Percentiles rank a stretch among this genome's conserved stretches.
Conservation (phyloP, 2,329 filamentous ascomycete genomes). For the Cladosporium sp. region DNA sequence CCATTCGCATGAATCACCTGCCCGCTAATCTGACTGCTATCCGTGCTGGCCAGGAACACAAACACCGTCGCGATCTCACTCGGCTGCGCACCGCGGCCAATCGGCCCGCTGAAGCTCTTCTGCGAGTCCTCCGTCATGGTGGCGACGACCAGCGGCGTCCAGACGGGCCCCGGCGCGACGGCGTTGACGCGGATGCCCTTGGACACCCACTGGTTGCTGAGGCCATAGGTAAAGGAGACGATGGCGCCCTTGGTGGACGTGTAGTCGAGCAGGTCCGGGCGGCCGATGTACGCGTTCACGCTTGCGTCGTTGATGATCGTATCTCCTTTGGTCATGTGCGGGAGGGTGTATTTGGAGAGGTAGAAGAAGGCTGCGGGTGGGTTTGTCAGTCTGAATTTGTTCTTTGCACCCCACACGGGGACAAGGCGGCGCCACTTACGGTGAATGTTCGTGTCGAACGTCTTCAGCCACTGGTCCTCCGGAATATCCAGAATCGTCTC, state of each 20-base stretch:
- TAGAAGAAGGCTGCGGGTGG: conserved; percentile 56
- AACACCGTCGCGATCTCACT: conserved; percentile 77
- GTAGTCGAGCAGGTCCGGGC: conserved; percentile 75
- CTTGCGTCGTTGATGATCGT: conserved; percentile 83
- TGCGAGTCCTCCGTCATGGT: conserved; percentile 67
- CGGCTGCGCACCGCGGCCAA: conserved; percentile 72
- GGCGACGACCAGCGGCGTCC: conserved; percentile 67
- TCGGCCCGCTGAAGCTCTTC: conserved; percentile 65
- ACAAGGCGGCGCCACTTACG: conserved; percentile 17
- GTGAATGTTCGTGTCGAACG: conserved; percentile 79
- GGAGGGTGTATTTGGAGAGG: conserved; percentile 68
- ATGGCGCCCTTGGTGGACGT: conserved; percentile 75
- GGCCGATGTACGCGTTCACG: conserved; percentile 76
- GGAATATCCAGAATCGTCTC: conserved; percentile 64
- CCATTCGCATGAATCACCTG: conserved; percentile 63
- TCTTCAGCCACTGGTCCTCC: conserved; percentile 74
- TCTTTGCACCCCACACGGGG: conserved; percentile 30
- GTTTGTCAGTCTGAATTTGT: not conserved
- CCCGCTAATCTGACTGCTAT: conserved; percentile 68
- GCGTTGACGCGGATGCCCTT: conserved; percentile 72
- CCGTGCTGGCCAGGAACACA: conserved; percentile 70
- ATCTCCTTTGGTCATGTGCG: conserved; percentile 66
- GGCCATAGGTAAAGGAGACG: conserved; percentile 68
- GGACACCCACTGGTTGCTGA: conserved; percentile 66
- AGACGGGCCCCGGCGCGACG: conserved; percentile 72